Evolutionary conservation across 768 basidiomycete species (phyloP), one percentile per base, ranked within the genome.

Genomic region (Podaxis rugospora): DNA sequence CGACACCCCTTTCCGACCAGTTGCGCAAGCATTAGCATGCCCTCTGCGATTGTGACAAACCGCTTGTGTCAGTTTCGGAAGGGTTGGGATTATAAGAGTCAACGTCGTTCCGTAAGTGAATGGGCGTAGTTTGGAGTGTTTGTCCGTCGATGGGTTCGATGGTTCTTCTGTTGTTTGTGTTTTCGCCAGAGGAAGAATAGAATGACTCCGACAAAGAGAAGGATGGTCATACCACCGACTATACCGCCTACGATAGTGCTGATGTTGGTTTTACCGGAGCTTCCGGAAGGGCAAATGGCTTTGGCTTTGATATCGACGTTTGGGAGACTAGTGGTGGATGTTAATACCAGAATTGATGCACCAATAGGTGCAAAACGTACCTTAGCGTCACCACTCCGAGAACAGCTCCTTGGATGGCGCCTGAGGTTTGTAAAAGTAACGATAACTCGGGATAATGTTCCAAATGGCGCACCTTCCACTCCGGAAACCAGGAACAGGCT

Each of bases 341-440:
- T 49, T 11, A 21, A 9, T 23, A 32, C 5, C 21, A 13, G 23
- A 5, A 18, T 18, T 16, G 14, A 13, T 32, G 5, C n/a, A 54
- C 7, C 3, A 54, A 32, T 11, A 9, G 13, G 0, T 21, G 16
- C n/a, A 37, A 28, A 14, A 66, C 71, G 39, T 44, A 72, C 71
- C 54, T 66, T 16, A 72, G 61, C 0, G 73, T 65, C 5, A 75
- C 60, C 0, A 72, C 11, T 0, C 70, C 66, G 49, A 72, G 71
- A 61, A 72, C 68, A 0, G 75, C 74, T 4, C 75, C 75, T 61
- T 73, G 72, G 5, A 69, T 73, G 32, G 75, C 70, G 56, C 72
- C 75, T 53, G 11, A 21, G 35, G 1, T 10, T 25, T 37, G 14
- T 7, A 14, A 52, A 36, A 18, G 9, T 11, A 51, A 13, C 11